phyloP scores from a whole-genome alignment of 441 rosid species.

The Hura crepitans region DNA sequence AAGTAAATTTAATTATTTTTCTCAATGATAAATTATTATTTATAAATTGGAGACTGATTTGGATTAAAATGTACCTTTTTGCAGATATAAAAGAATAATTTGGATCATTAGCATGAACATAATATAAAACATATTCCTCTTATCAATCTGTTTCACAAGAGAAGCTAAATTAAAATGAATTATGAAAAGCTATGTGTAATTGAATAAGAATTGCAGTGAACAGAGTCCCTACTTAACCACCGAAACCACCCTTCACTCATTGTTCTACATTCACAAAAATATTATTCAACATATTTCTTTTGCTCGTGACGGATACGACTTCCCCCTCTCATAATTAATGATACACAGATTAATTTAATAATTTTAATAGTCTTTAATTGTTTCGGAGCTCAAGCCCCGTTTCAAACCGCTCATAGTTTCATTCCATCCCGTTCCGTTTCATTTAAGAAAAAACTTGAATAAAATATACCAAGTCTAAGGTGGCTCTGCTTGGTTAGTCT shows the following conservation, averaged over 20 bases:
- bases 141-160: too few species aligned
- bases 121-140: too few species aligned
- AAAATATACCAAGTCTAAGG: not conserved
- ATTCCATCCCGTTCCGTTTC: conserved; percentile 17
- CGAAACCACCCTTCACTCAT: conserved; percentile 20
- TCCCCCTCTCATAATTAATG: conserved; percentile 33
- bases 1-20: too few species aligned
- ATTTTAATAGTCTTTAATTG: conserved; percentile 3
- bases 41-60: too few species aligned
- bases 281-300: conserved; percentile 21
- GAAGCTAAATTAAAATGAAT: too few species aligned
- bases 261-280: conserved; percentile 2
- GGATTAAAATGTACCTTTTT: too few species aligned
- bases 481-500: conserved; percentile 23
- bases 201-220: too few species aligned
- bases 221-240: conserved; percentile 4
- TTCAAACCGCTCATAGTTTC: conserved; percentile 25
- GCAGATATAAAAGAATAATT: too few species aligned
- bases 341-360: not conserved
- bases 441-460: not conserved
- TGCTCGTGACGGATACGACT: conserved; percentile 46
- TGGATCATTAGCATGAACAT: too few species aligned
- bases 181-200: too few species aligned
- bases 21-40: too few species aligned
- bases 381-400: conserved; percentile 29